A percentile compares a stretch with the other conserved stretches of the same genome.
These are phyloP conservation scores for Fusarium floridanum DNA, from an alignment of 2,329 filamentous ascomycete genomes.

Conservation along the genomic window DNA sequence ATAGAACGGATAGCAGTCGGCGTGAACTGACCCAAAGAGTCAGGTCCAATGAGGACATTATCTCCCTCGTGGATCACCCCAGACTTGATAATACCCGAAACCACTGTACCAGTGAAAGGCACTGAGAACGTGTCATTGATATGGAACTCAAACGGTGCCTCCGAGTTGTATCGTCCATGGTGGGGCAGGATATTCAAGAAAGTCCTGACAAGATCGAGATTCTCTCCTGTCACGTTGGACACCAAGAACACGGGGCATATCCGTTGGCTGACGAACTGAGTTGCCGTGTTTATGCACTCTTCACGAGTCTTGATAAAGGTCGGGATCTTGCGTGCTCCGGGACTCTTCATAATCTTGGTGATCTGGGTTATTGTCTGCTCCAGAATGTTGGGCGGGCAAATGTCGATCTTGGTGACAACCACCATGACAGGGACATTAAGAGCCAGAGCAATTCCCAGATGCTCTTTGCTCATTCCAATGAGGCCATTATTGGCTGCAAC, in stretches of 20 bases:
- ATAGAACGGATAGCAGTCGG: slow-evolving; percentile 91
- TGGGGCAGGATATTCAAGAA: slow-evolving; percentile 97
- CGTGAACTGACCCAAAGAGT: slow-evolving; percentile 89
- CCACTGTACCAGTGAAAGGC: slow-evolving; percentile 95
- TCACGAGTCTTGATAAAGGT: slow-evolving; percentile 94
- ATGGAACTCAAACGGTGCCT: slow-evolving; percentile 92
- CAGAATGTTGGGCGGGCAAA: slow-evolving; percentile 94
- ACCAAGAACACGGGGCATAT: slow-evolving; percentile 99
- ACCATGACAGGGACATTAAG: slow-evolving; percentile 99
- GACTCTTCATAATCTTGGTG: slow-evolving; percentile 92
- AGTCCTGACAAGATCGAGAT: slow-evolving; percentile 87
- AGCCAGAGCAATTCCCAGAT: slow-evolving; percentile 92
- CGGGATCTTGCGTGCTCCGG: slow-evolving; percentile 93
- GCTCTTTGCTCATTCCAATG: slow-evolving; percentile 98
- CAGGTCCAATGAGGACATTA: slow-evolving; percentile 87
- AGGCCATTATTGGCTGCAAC: slow-evolving; percentile 98
- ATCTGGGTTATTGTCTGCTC: slow-evolving; percentile 94
- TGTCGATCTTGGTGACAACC: slow-evolving; percentile 97
- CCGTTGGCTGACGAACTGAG: slow-evolving; percentile 93
- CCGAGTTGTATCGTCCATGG: slow-evolving; percentile 90
- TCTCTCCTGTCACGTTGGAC: slow-evolving; percentile 95
- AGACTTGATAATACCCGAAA: slow-evolving; percentile 91
- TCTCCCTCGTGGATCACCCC: slow-evolving; percentile 93
- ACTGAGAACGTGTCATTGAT: slow-evolving; percentile 99
- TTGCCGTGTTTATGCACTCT: slow-evolving; percentile 94